A percentile compares a stretch with the other conserved stretches of the same genome.
These are phyloP conservation scores for Reticulascus tulasneorum DNA, from an alignment of 2,329 filamentous ascomycete genomes.

Conservation along the genomic window DNA sequence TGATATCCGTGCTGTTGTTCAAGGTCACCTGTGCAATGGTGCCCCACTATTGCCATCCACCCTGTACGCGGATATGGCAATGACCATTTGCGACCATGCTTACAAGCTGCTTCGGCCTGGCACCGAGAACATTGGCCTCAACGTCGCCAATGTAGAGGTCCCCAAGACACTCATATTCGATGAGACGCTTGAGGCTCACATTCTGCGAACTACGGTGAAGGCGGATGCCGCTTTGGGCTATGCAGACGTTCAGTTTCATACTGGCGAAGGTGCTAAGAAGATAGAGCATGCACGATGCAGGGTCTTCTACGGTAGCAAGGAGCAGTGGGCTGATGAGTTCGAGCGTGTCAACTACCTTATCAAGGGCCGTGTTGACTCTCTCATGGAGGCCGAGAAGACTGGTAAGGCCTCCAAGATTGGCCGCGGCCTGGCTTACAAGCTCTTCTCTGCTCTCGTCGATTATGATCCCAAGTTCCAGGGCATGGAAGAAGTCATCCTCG, in stretches of 20 bases:
- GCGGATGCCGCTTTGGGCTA: slow-evolving; percentile 52
- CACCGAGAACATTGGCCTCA: slow-evolving; percentile 52
- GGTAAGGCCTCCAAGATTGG: slow-evolving; percentile 70
- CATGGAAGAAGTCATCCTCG: slow-evolving; percentile 56
- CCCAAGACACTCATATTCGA: slow-evolving; percentile 64
- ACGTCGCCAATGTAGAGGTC: slow-evolving; percentile 65
- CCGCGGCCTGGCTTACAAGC: slow-evolving; percentile 74
- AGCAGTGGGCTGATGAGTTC: slow-evolving; percentile 62
- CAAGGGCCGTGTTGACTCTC: slow-evolving; percentile 54
- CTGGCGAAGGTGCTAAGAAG: slow-evolving; percentile 54
- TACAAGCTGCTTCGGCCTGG: slow-evolving; percentile 60
- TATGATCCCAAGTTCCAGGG: slow-evolving; percentile 51
- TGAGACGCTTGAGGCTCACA: slow-evolving; percentile 43
- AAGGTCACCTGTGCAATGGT: slow-evolving; percentile 66
- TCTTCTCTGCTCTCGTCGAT: slow-evolving; percentile 53
- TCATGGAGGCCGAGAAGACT: slow-evolving; percentile 56
- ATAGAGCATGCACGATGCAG: slow-evolving; percentile 59
- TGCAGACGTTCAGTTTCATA: slow-evolving; percentile 55
- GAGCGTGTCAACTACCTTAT: slow-evolving; percentile 67
- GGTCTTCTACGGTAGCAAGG: slow-evolving; percentile 54
- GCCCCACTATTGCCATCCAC: slow-evolving; percentile 61
- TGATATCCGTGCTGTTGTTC: slow-evolving; percentile 56
- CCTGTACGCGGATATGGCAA: slow-evolving; percentile 56
- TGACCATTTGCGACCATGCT: slow-evolving; percentile 58
- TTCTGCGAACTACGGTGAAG: slow-evolving; percentile 58